These are phyloP conservation scores for Diplodia scrobiculata DNA, from an alignment of 2,329 filamentous ascomycete species.

Conservation along the genomic window DNA sequence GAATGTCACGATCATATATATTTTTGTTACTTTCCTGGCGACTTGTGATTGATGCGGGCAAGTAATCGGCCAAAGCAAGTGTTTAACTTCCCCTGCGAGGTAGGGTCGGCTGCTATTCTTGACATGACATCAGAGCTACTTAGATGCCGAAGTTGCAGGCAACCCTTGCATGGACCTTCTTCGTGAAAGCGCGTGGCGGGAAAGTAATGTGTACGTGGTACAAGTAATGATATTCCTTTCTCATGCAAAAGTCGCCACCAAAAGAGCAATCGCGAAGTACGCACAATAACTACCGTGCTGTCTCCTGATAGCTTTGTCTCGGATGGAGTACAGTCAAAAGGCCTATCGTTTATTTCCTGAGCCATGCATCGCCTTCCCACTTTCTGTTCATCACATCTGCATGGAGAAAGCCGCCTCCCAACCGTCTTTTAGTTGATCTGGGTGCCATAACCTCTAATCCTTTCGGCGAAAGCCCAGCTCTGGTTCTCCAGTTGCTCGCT, in stretches of 20 bases:
- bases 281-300: neutral
- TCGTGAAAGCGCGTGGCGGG: neutral
- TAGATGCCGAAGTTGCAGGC: no score
- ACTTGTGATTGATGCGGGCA: neutral
- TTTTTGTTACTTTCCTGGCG: neutral
- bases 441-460: conserved; percentile 91
- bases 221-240: conserved; percentile 20
- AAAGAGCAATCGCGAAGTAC: neutral
- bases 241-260: neutral
- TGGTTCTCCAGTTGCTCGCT: conserved; percentile 87
- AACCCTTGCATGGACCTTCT: neutral
- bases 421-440: conserved; percentile 53
- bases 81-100: neutral
- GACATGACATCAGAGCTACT: no score
- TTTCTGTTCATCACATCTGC: neutral
- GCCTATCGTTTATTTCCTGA: conserved; percentile 17
- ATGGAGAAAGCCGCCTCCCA: neutral
- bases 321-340: conserved; percentile 7
- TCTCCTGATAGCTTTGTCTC: neutral
- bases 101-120: no score
- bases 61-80: neutral
- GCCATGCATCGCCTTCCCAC: neutral
- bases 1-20: neutral
- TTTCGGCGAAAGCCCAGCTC: conserved; percentile 97
- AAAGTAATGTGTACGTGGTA: neutral